These are phyloP conservation scores for Candida sonorensis DNA, from an alignment of 805 yeast species.

Conservation along the genomic window DNA sequence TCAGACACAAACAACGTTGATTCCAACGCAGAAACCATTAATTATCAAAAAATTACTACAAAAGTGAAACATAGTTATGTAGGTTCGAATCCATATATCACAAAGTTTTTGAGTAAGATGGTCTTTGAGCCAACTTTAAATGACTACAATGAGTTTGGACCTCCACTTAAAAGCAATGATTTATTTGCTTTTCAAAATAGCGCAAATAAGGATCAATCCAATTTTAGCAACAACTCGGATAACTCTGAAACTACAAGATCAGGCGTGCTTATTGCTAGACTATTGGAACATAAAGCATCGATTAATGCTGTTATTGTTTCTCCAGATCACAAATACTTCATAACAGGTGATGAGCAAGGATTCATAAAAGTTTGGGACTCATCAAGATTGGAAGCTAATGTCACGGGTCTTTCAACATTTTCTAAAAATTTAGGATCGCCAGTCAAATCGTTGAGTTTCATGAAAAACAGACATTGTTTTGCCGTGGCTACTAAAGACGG, in stretches of 20 bases:
- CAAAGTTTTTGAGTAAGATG: constrained; percentile 46
- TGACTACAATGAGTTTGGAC: constrained; percentile 67
- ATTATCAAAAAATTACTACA: constrained; percentile 19
- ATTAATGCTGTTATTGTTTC: constrained; percentile 54
- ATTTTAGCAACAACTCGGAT: constrained; percentile 20
- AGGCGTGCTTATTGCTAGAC: constrained; percentile 54
- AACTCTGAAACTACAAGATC: background rate
- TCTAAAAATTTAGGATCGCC: constrained; percentile 42
- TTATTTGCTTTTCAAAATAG: constrained; percentile 3
- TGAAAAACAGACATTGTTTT: constrained; percentile 51
- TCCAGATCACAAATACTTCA: constrained; percentile 56
- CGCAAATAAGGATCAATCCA: too few relatives aligned
- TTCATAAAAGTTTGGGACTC: constrained; percentile 74
- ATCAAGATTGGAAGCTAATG: constrained; percentile 53
- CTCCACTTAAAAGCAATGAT: constrained; percentile 12
- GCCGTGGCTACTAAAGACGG: constrained; percentile 50
- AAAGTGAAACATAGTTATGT: constrained; percentile 47
- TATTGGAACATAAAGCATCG: constrained; percentile 54
- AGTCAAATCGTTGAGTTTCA: constrained; percentile 42
- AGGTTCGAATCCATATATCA: constrained; percentile 61
- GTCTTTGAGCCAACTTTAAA: constrained; percentile 50
- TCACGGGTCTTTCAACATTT: constrained; percentile 42
- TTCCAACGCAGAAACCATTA: constrained; percentile 21
- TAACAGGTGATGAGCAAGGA: constrained; percentile 78
- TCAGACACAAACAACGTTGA: constrained; percentile 12